Percentiles rank a stretch among this genome's conserved stretches.
Conservation (phyloP, 1,284 basidiomycete species). For the Kalmanozyma brasiliensis region DNA sequence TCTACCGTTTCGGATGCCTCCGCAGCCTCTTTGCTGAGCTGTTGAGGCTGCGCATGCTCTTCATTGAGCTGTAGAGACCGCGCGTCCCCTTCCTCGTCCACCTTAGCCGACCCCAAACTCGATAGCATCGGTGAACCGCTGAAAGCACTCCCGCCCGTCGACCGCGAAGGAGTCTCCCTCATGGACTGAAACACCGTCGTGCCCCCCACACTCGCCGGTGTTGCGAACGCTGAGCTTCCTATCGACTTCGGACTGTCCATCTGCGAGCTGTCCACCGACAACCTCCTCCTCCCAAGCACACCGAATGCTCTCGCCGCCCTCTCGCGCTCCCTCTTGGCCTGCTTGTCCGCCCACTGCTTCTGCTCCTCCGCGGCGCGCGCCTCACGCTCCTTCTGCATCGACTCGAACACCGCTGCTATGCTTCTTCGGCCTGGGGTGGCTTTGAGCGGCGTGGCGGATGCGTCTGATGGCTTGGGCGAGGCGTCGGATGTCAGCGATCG, state of each 20-base stretch:
- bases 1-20: slow-evolving; percentile 30
- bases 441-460: slow-evolving; percentile 8
- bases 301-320: slow-evolving; percentile 41
- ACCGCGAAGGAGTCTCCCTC: slow-evolving; percentile 1
- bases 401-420: slow-evolving; percentile 49
- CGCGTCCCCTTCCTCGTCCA: slow-evolving; percentile 26
- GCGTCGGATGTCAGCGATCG: slow-evolving; percentile 15
- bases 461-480: not conserved
- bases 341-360: slow-evolving; percentile 40
- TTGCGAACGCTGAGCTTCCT: slow-evolving; percentile 1
- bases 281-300: slow-evolving; percentile 10
- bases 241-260: slow-evolving; percentile 18
- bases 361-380: slow-evolving; percentile 31
- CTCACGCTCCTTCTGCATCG: slow-evolving; percentile 47
- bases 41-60: slow-evolving; percentile 25
- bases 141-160: slow-evolving; percentile 7
- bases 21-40: slow-evolving; percentile 14
- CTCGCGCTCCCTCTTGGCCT: slow-evolving; percentile 37
- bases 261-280: slow-evolving; percentile 14
- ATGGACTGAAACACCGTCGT: slow-evolving; percentile 3
- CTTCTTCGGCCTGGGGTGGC: slow-evolving; percentile 34
- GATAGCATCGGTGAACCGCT: slow-evolving; percentile 18
- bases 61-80: slow-evolving; percentile 20
- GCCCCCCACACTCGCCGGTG: slow-evolving; percentile 2
- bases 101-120: slow-evolving; percentile 21